phyloP scores from a whole-genome alignment of 1,139 yeast species.

The Kluyveromyces marxianus region DNA sequence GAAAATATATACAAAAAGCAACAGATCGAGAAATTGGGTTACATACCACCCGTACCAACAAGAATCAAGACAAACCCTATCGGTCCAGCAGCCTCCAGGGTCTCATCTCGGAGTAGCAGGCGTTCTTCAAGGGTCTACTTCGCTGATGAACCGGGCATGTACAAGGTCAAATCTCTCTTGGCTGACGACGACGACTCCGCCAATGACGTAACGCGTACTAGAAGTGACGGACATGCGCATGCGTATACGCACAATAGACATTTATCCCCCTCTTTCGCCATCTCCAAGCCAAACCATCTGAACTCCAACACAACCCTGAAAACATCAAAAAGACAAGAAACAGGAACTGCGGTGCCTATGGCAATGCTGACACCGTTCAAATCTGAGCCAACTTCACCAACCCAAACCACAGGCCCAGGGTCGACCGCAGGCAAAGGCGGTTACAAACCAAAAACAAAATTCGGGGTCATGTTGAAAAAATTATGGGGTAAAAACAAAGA shows the following conservation, averaged over 20 bases:
- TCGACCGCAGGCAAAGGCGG: background rate
- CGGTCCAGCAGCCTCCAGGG: constrained; percentile 11
- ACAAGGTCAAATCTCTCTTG: constrained; percentile 33
- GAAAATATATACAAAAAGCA: constrained; percentile 20
- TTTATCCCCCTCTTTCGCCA: no score
- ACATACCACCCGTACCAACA: constrained; percentile 25
- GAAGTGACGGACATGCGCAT: background rate
- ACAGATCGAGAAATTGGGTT: constrained; percentile 24
- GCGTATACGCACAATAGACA: no score
- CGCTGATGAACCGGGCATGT: constrained; percentile 19
- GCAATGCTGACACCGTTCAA: background rate
- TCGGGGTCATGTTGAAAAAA: constrained; percentile 10
- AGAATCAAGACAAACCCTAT: constrained; percentile 10
- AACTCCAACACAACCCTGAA: background rate
- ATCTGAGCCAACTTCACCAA: background rate
- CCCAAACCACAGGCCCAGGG: no score
- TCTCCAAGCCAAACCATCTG: no score
- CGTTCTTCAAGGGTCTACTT: constrained; percentile 26
- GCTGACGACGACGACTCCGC: constrained; percentile 16
- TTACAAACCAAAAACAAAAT: constrained; percentile 6
- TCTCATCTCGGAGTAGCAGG: constrained; percentile 18
- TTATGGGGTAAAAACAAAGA: constrained; percentile 5
- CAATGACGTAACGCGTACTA: background rate
- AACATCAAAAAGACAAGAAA: background rate
- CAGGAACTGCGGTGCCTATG: background rate